Base-by-base conservation (phyloP, 805 yeast species). In the Lachancea waltii region DNA sequence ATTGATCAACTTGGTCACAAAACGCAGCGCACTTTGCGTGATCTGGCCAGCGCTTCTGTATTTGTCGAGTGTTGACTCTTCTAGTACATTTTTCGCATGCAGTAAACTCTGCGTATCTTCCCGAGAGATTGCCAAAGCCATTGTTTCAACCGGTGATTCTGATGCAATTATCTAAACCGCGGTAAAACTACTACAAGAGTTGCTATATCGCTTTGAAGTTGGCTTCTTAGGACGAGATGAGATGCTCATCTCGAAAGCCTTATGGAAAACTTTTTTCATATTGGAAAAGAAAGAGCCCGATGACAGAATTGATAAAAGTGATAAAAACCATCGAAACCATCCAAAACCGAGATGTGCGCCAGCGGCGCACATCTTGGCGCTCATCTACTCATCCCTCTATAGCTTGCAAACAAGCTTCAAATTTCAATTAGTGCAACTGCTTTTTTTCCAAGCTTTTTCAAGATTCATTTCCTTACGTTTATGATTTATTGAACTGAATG, bases 41-140 rank as follows among this genome's bases (percentile, higher is more conserved):
- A 87, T 79, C 62, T 84, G 86, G 33, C 95, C 97, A 4, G 95
- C 95, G 35, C 78, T 69, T 63, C 95, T 75, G 64, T 89, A 87
- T 64, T 87, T 89, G 49, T 81, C 90, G 19, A 85, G 57, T 8
- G 81, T 79, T 13, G 70, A 44, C 21, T 69, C 78, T 48, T 68
- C 69, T 47, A 86, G 70, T 29, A 77, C 72, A 60, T 86, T 86
- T 58, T 77, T 85, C 45, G 80, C 80, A 49, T 77, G 78, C 48
- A 86, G 69, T 43, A 85, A 70, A 48, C 80, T 65, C 50, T 82
- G 80, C 36, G 83, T 79, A 53, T 84, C 92, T 51, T 76, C 81
- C 54, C 76, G 79, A 39, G 83, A 80, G 47, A 81, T 75, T 33
- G 85, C 84, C 58, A 83, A 70, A 59, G 81, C 87, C 89, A 81